Evolutionary conservation across 768 basidiomycete genomes (phyloP), one percentile per base, ranked within the genome.

Genomic region (Pleurotus salmoneostramineus): DNA sequence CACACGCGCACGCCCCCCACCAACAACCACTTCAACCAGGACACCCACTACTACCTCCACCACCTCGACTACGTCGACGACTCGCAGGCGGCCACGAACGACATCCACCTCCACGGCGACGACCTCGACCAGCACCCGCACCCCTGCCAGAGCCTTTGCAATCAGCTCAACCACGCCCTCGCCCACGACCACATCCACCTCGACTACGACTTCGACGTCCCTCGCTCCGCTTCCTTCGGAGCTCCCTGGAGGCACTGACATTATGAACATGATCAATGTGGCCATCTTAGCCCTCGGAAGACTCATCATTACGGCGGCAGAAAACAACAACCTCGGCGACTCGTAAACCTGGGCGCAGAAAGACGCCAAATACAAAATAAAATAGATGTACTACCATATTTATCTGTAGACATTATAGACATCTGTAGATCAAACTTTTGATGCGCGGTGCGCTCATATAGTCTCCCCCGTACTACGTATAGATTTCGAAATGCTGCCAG

Each of bases 31-130:
- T 40, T n/a, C 8, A 1, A 8, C 37, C 37, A 40, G 10, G n/a
- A 40, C 37, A 40, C 8, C n/a, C 21, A 27, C 21, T 27, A 27
- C 21, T 27, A 27, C 37, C 37, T 10, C 37, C 37, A 40, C 37
- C 10, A 40, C 37, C 1, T 10, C 37, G 37, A 40, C 37, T 27
- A 61, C 56, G 5, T 50, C 56, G 3, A 62, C 54, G 49, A 62
- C 56, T 10, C 56, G 62, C 4, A 63, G 61, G n/a, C 48, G 59
- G 56, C 56, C 33, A 52, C 40, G 8, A 10, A 40, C 56, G 27
- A 32, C 7, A 31, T 43, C 55, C 51, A 52, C 43, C 15, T 14
- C 36, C 14, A 14, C 31, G 5, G n/a, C 40, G 17, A 7, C 47
- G 12, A 35, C 49, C 27, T 51, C 57, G 12, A 31, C 42, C n/a